Base-by-base conservation (phyloP, 2,329 filamentous ascomycete genomes). In the Grosmannia huntii region DNA sequence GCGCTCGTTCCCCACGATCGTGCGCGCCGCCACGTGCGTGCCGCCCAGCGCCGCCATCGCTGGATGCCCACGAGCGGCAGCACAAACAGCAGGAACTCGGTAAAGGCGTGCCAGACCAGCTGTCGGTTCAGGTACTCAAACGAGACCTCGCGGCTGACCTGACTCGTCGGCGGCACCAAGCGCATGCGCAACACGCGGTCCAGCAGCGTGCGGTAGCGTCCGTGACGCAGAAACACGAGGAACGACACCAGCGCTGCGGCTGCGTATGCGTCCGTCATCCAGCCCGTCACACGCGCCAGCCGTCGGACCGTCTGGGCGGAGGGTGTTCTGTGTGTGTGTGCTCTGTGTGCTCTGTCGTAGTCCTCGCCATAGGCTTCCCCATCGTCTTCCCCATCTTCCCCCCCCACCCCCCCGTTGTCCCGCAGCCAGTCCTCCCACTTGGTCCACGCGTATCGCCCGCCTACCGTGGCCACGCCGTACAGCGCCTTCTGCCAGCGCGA, bases 41-140 rank as follows among this genome's bases (percentile, higher is more conserved):
- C 79, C n/a, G 96, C 76, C 86, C 92, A 96, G 64, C 91, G 81
- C 59, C 90, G 83, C 94, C 94, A 99, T 63, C 90, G 83, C 66
- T 88, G 86, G 64, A 99, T 92, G 56, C 94, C 94, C 49, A 99
- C 88, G n/a, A 99, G 80, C 0, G 94, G 94, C n/a, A 99, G 78
- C 21, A 97, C 81, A 70, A 97, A 99, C 36, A 99, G 81, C n/a
- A 99, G 77, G 66, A 99, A 99, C 70, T 99, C 94, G 28, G 94
- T 99, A 67, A 99, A 96, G n/a, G 94, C 94, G 72, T 99, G 94
- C 94, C 94, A 99, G 44, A 99, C 94, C 12, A 99, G 83, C 73
- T 99, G 94, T 53, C 94, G 85, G 70, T 99, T 99, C 55, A 97
- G 82, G 67, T 96, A 97, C 72, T 99, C 94, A 68, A 99, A 97